Base-by-base conservation (phyloP, 225 moss, liverwort and hornwort species). In the Sphagnum tenellum region DNA sequence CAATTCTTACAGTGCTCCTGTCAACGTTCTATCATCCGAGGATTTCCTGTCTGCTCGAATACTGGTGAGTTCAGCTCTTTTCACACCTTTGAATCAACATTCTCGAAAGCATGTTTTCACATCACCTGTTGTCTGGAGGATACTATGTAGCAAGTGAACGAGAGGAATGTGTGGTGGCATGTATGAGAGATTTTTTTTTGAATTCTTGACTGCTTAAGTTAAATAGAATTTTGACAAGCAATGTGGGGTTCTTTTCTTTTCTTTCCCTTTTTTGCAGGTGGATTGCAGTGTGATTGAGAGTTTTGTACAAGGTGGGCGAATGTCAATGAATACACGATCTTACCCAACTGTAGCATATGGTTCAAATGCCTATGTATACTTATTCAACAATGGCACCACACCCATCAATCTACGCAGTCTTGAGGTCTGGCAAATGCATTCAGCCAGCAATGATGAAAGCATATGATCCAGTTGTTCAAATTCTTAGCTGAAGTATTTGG, bases 301-400 rank as follows among this genome's bases (percentile, higher is more conserved):
- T 46, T 79, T 76, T 45, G 79, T 72, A 53, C 79, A 79, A 62
- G 79, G 72, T 11, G 80, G 80, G 12, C 72, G 73, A 46, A 70
- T 70, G 66, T 70, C 50, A 47, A 59, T 76, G 47, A 80, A 76
- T 13, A 69, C 76, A 70, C 76, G 76, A 54, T 46, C 76, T 48
- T 80, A 80, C 57, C 73, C 76, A 14, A 76, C 47, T 3, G 4
- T 64, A 55, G 76, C 76, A 8, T 53, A 67, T 62, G 63, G 64
- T 3, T 62, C 66, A 46, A 9, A 67, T 47, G 76, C 80, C 55
- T 67, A 65, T 7, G 70, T 73, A 10, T 77, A 63, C 54, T 70
- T 80, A 60, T 73, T 76, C n/a, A 80, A 80, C 70, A 80, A 80
- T 55, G 73, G 77, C 66, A 80, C 12, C 45, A 50, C 11, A 52